Evolutionary conservation across 148 eudicot genomes (phyloP).

Genomic region (Cornus florida): DNA sequence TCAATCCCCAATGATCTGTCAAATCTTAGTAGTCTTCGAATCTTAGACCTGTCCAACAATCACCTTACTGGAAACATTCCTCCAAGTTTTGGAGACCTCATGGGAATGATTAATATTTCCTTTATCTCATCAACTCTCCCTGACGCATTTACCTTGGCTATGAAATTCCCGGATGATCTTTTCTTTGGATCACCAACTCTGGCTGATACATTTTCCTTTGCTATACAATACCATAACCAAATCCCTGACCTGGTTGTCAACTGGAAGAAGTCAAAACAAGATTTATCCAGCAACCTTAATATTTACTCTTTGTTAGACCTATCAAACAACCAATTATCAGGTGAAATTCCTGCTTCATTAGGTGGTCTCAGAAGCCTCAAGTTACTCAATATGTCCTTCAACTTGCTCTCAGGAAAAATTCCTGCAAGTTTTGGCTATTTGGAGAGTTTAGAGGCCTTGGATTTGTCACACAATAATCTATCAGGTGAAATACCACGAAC

Average conservation of each 20-base stretch:
- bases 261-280: constrained; percentile 32
- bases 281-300: constrained; percentile 21
- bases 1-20: no score
- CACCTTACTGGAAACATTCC: constrained; percentile 19
- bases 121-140: constrained; percentile 16
- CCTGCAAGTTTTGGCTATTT: constrained; percentile 24
- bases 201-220: no score
- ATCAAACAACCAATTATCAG: constrained; percentile 22
- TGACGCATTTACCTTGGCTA: constrained; percentile 12
- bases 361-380: constrained; percentile 26
- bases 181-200: no score
- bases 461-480: no score
- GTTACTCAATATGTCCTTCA: constrained; percentile 26
- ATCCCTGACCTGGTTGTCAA: constrained; percentile 6
- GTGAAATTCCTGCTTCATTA: not conserved
- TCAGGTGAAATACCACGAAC: constrained; percentile 24
- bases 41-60: constrained; percentile 30
- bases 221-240: no score
- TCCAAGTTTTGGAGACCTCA: constrained; percentile 19
- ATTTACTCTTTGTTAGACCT: not conserved
- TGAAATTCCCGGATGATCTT: no score
- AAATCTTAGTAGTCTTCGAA: constrained; percentile 16
- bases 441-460: constrained; percentile 9
- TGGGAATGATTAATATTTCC: constrained; percentile 21
- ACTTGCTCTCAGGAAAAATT: constrained; percentile 16